Percentiles rank a stretch among this genome's conserved stretches.
Evolutionary conservation across 176 grass and related monocot species (phyloP).

Genomic region (Paspalum vaginatum): DNA sequence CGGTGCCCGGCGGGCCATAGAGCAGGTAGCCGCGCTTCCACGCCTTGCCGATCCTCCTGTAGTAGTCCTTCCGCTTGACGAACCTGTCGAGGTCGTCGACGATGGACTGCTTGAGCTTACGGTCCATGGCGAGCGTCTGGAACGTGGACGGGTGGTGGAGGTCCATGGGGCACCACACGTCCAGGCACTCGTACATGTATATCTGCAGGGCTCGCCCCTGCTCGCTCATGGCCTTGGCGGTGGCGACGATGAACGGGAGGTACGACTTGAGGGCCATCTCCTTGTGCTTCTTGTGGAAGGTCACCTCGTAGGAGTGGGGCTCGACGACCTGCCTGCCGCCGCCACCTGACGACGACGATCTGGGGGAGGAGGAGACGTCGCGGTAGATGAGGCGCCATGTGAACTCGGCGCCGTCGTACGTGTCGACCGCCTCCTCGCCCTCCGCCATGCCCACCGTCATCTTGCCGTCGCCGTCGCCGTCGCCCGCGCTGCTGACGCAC

Average conservation of each 20-base stretch:
- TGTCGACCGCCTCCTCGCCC: conserved; percentile 59
- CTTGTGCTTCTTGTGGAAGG: conserved; percentile 74
- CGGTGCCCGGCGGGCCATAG: conserved; percentile 80
- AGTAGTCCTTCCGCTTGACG: conserved; percentile 78
- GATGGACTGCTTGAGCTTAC: conserved; percentile 54
- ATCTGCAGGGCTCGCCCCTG: conserved; percentile 53
- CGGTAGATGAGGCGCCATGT: conserved; percentile 37
- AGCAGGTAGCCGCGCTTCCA: conserved; percentile 93
- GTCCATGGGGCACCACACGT: conserved; percentile 61
- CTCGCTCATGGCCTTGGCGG: conserved; percentile 54
- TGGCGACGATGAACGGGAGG: conserved; percentile 58
- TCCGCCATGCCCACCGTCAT: conserved; percentile 52
- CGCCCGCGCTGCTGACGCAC: conserved; percentile 42
- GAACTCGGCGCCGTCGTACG: conserved; percentile 53
- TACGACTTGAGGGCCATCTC: conserved; percentile 62
- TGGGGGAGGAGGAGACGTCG: not conserved
- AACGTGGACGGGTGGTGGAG: conserved; percentile 82
- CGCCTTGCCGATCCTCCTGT: conserved; percentile 74
- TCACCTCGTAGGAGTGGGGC: conserved; percentile 47
- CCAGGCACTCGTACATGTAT: conserved; percentile 46
- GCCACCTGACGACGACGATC: no score
- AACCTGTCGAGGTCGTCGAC: conserved; percentile 69
- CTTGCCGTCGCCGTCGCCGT: conserved; percentile 21
- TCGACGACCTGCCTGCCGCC: conserved; percentile 5
- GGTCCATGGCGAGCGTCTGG: conserved; percentile 71